A percentile compares a stretch with the other conserved stretches of the same genome.
These are phyloP conservation scores for Cyclaneusma minus DNA, from an alignment of 2,329 filamentous ascomycete species.

Conservation along the genomic window DNA sequence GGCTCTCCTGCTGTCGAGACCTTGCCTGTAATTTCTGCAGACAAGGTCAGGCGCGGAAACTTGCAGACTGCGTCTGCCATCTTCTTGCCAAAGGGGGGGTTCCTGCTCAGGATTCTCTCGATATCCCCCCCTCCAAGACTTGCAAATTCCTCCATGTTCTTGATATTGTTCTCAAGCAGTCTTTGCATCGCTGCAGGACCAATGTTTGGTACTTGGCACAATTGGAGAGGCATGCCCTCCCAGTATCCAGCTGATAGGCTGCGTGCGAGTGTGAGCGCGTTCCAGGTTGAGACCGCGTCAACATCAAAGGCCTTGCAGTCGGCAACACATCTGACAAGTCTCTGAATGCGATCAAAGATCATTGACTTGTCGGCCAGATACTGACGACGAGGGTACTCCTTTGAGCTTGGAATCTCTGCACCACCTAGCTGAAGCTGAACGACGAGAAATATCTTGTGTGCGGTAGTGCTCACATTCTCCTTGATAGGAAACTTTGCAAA, in stretches of 20 bases:
- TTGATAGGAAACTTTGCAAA: slow-evolving; percentile 58
- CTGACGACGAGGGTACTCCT: slow-evolving; percentile 37
- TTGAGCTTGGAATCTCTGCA: slow-evolving; percentile 43
- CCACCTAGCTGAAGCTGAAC: slow-evolving; percentile 62
- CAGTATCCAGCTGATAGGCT: slow-evolving; percentile 56
- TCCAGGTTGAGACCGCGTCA: slow-evolving; percentile 52
- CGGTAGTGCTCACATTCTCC: slow-evolving; percentile 44
- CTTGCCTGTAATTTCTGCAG: slow-evolving; percentile 19
- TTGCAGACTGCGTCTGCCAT: slow-evolving; percentile 45
- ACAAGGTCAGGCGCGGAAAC: slow-evolving; percentile 47
- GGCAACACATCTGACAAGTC: slow-evolving; percentile 59
- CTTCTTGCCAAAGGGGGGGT: slow-evolving; percentile 68
- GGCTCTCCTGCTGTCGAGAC: slow-evolving; percentile 20
- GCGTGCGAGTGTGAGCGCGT: slow-evolving; percentile 62
- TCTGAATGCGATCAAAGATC: slow-evolving; percentile 53
- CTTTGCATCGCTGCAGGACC: slow-evolving; percentile 63
- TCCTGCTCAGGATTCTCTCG: slow-evolving; percentile 60
- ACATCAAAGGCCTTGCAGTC: slow-evolving; percentile 46
- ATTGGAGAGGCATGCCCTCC: slow-evolving; percentile 69
- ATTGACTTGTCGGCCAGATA: slow-evolving; percentile 43
- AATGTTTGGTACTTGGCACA: slow-evolving; percentile 70
- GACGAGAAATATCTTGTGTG: slow-evolving; percentile 64
- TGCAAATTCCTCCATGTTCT: slow-evolving; percentile 55
- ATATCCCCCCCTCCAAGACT: slow-evolving; percentile 53
- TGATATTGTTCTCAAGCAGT: slow-evolving; percentile 55